Percentiles rank a stretch among this genome's conserved stretches.
Conservation (phyloP, 192 early-diverging fungal genomes). For the Coemansia sp. region DNA sequence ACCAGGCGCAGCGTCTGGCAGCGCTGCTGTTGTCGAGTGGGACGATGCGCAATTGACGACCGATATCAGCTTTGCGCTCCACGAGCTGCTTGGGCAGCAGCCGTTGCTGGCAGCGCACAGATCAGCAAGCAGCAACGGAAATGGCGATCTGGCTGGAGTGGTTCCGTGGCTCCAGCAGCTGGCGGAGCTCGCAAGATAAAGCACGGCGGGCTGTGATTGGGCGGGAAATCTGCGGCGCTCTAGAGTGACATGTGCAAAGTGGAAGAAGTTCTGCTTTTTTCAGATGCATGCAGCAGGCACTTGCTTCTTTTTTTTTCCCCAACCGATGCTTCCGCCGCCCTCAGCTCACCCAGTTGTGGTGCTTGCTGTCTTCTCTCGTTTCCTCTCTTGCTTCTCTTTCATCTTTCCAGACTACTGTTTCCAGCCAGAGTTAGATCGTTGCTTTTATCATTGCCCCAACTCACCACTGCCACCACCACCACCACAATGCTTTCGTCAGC, state of each 20-base stretch:
- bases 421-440: no score
- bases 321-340: no score
- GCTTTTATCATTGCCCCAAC: not conserved
- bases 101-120: not conserved
- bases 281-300: no score
- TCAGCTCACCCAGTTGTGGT: no score
- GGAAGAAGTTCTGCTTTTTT: not conserved
- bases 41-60: slow-evolving; percentile 27
- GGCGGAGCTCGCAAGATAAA: not conserved
- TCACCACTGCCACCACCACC: not conserved
- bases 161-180: slow-evolving; percentile 1
- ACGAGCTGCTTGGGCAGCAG: not conserved
- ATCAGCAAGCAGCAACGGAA: not conserved
- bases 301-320: no score
- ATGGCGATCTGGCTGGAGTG: not conserved
- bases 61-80: slow-evolving; percentile 28
- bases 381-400: not conserved
- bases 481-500: slow-evolving; percentile 23
- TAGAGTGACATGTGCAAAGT: not conserved
- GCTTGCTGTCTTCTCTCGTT: not conserved
- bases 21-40: slow-evolving; percentile 17
- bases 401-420: not conserved
- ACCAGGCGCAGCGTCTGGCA: no score
- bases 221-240: not conserved
- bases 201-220: not conserved